A percentile compares a stretch with the other conserved stretches of the same genome.
Conservation (phyloP, 2,329 filamentous ascomycete genomes). For the Aureobasidium melanogenum region DNA sequence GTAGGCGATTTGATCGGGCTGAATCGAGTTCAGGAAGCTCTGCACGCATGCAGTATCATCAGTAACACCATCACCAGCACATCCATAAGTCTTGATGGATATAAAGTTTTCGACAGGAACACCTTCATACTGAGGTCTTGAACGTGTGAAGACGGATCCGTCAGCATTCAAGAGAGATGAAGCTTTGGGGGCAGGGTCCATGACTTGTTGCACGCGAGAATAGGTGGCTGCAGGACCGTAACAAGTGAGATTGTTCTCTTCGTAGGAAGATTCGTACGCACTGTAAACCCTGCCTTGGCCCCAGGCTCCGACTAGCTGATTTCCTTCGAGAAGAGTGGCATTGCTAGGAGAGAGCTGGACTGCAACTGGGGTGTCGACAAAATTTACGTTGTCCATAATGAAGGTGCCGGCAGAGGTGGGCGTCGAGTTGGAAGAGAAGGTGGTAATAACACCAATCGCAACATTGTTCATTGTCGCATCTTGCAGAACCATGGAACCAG, state of each 20-base stretch:
- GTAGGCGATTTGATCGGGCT: conserved; percentile 46
- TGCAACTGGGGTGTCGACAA: conserved; percentile 55
- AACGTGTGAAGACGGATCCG: conserved; percentile 19
- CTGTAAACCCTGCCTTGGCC: conserved; percentile 64
- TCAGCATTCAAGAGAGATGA: conserved; percentile 12
- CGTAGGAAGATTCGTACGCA: conserved; percentile 27
- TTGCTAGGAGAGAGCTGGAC: conserved; percentile 44
- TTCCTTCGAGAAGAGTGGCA: conserved; percentile 55
- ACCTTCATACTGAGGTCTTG: conserved; percentile 31
- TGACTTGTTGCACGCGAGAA: conserved; percentile 17
- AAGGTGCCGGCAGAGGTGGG: conserved; percentile 62
- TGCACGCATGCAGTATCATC: conserved; percentile 80
- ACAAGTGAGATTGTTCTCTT: conserved; percentile 20
- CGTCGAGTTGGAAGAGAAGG: conserved; percentile 49
- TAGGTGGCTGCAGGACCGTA: conserved; percentile 21
- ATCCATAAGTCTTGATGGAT: conserved; percentile 44
- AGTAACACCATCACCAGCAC: conserved; percentile 72
- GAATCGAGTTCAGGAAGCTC: conserved; percentile 53
- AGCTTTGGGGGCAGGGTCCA: conserved; percentile 15
- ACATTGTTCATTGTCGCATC: conserved; percentile 65
- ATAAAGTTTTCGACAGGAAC: conserved; percentile 57
- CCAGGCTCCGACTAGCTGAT: conserved; percentile 56
- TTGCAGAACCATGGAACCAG: conserved; percentile 64
- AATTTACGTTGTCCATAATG: conserved; percentile 73
- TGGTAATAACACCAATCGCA: conserved; percentile 57